Percentiles rank a stretch among this genome's conserved stretches.
These are phyloP conservation scores for Nyssa sinensis DNA, from an alignment of 148 eudicot genomes.

Conservation along the genomic window DNA sequence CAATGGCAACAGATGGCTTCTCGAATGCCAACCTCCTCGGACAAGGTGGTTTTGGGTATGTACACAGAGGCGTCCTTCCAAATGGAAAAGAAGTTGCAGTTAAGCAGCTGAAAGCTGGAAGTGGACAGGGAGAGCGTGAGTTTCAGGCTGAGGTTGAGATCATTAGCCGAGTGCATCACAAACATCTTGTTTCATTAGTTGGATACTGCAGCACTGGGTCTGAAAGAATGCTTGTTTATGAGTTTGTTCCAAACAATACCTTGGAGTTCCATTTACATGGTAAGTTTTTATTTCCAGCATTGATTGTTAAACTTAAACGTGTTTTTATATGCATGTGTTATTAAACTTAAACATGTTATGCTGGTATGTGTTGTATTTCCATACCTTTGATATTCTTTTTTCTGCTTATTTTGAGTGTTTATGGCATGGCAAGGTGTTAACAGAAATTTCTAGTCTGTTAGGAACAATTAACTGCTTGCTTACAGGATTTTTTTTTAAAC, in stretches of 20 bases:
- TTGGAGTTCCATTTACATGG: conserved; percentile 94
- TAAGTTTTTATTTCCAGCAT: conserved; percentile 18
- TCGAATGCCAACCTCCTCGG: conserved; percentile 85
- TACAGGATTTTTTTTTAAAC: neutral
- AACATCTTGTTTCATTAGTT: conserved; percentile 96
- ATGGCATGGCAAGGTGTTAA: neutral
- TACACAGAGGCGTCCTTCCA: conserved; percentile 86
- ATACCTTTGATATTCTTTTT: neutral
- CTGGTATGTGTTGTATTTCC: neutral
- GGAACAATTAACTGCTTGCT: neutral
- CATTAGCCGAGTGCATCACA: conserved; percentile 96
- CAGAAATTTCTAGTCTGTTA: neutral
- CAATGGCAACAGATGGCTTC: conserved; percentile 87
- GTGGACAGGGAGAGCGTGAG: conserved; percentile 97
- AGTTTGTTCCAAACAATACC: conserved; percentile 85
- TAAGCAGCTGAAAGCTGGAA: conserved; percentile 87
- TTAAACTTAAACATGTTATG: neutral
- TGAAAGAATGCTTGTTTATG: conserved; percentile 85
- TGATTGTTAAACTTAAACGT: neutral
- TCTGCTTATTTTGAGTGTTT: neutral
- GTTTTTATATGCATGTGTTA: neutral
- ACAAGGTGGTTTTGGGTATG: conserved; percentile 98
- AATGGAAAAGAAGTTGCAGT: conserved; percentile 95
- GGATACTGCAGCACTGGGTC: conserved; percentile 91
- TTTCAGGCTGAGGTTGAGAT: conserved; percentile 98